These are phyloP conservation scores for Epithemia pelagica DNA, from an alignment of 108 stramenopile genomes.

Conservation along the genomic window DNA sequence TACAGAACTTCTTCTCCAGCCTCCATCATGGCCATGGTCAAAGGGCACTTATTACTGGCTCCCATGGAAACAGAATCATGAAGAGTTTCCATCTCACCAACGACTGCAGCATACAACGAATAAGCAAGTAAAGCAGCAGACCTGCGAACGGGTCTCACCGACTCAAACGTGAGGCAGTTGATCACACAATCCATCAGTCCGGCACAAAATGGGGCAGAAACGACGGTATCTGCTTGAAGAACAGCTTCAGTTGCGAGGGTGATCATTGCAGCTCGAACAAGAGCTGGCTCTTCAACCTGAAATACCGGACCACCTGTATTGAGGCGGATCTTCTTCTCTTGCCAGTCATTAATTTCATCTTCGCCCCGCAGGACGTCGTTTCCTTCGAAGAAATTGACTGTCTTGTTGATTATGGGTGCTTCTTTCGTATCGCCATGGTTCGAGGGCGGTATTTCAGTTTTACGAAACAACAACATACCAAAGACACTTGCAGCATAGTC, in stretches of 20 bases:
- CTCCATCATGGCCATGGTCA: constrained; percentile 41
- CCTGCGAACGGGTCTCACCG: constrained; percentile 49
- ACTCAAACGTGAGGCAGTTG: constrained; percentile 39
- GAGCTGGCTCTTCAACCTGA: constrained; percentile 52
- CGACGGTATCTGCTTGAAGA: constrained; percentile 19
- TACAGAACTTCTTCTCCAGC: constrained; percentile 40
- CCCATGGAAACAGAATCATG: neutral
- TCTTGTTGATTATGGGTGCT: neutral
- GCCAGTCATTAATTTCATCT: constrained; percentile 13
- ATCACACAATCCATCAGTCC: constrained; percentile 24
- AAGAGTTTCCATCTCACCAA: constrained; percentile 31
- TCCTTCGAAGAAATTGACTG: neutral
- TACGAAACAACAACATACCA: neutral
- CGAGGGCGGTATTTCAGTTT: neutral
- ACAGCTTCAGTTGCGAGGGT: constrained; percentile 56
- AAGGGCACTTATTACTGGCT: neutral
- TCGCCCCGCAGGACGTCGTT: neutral
- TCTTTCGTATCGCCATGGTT: neutral
- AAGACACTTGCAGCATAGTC: constrained; percentile 5
- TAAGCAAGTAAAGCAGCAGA: constrained; percentile 57
- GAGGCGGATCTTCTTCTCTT: constrained; percentile 49
- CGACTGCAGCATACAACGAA: constrained; percentile 46
- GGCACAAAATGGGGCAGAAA: constrained; percentile 39
- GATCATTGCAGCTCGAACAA: constrained; percentile 53
- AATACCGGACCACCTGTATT: constrained; percentile 78